Evolutionary conservation across 495 filamentous ascomycete genomes (phyloP).

Genomic region (Podospora pseudopauciseta): DNA sequence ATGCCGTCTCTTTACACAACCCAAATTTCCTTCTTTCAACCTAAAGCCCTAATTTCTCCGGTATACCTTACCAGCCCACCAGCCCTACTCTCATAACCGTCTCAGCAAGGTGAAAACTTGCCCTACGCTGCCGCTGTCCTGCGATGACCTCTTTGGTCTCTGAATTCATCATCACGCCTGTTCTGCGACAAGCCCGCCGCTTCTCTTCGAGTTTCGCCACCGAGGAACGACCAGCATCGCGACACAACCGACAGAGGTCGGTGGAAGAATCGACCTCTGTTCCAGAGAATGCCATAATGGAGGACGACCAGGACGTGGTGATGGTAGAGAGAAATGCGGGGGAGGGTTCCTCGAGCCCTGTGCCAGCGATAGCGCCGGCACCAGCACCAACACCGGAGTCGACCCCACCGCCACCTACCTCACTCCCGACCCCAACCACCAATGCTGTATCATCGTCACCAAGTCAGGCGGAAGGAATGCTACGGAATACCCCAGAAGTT

Average conservation of each 20-base stretch:
- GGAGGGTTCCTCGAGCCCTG: not conserved
- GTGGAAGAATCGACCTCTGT: not conserved
- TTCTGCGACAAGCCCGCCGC: conserved; percentile 69
- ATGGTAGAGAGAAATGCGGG: not conserved
- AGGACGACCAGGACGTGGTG: conserved; percentile 14
- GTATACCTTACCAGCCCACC: not conserved
- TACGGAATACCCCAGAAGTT: not conserved
- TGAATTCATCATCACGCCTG: conserved; percentile 72
- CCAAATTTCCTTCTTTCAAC: not conserved
- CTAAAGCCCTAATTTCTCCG: not conserved
- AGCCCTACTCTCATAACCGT: not conserved
- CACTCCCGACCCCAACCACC: not conserved
- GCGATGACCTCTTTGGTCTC: conserved; percentile 71
- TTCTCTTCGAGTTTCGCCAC: conserved; percentile 50
- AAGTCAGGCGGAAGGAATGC: not conserved
- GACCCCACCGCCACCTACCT: not conserved
- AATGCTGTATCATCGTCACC: not conserved
- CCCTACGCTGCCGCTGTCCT: conserved; percentile 10
- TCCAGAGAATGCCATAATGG: conserved; percentile 23
- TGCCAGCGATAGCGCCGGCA: not conserved
- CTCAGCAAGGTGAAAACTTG: not conserved
- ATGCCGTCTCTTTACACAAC: not conserved
- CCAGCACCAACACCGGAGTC: not conserved
- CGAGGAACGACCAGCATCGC: conserved; percentile 25
- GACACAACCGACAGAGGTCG: conserved; percentile 22